These are phyloP conservation scores for Peniophora sp. DNA, from an alignment of 1,284 basidiomycete genomes.

Conservation along the genomic window DNA sequence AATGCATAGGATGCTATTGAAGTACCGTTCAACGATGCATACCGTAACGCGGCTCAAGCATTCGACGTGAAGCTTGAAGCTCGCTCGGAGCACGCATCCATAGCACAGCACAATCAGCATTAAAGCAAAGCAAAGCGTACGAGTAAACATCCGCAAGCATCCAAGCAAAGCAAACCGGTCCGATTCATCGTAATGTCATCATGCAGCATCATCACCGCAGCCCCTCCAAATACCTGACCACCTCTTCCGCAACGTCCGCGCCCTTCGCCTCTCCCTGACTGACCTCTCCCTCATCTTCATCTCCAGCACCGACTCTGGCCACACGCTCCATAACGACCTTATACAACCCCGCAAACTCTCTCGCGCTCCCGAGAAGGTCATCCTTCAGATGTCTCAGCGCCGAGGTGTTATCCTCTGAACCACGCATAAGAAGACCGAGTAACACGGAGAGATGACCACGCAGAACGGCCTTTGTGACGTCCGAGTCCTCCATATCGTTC, in stretches of 20 bases:
- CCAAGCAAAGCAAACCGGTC: no score
- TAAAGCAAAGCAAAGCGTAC: no score
- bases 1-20: no score
- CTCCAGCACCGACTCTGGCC: constrained; percentile 15
- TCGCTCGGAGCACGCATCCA: no score
- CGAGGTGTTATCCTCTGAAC: constrained; percentile 31
- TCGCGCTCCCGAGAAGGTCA: constrained; percentile 43
- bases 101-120: no score
- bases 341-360: constrained; percentile 53
- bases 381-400: constrained; percentile 38
- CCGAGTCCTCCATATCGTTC: constrained; percentile 15
- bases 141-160: no score
- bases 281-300: constrained; percentile 15
- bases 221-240: constrained; percentile 42
- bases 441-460: constrained; percentile 65
- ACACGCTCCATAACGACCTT: constrained; percentile 25
- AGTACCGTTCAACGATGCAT: no score
- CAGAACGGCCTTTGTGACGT: constrained; percentile 37
- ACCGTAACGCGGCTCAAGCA: no score
- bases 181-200: no score
- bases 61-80: no score
- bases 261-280: constrained; percentile 28
- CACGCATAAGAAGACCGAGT: constrained; percentile 60
- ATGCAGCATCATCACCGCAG: constrained; percentile 8
- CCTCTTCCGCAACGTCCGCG: constrained; percentile 35